These are phyloP conservation scores for Kluyveromyces siamensis DNA, from an alignment of 805 yeast species.

Conservation along the genomic window DNA sequence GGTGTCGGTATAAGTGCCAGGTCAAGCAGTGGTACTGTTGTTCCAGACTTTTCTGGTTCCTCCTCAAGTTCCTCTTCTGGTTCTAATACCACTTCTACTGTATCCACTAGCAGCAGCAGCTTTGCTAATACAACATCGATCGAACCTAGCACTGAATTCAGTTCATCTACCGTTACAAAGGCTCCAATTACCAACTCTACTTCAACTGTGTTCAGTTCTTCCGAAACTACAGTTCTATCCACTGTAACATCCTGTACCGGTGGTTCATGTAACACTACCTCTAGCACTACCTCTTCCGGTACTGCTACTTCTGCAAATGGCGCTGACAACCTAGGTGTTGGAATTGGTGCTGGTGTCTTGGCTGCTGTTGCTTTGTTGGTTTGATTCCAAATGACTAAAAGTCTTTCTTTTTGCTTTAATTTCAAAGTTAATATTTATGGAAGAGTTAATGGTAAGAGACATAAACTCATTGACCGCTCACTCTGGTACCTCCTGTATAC, in stretches of 20 bases:
- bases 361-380: conserved; percentile 12
- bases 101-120: background rate
- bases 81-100: background rate
- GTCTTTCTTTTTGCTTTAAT: too few relatives aligned
- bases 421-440: too few relatives aligned
- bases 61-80: background rate
- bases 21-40: conserved; percentile 9
- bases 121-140: background rate
- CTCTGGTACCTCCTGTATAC: too few relatives aligned
- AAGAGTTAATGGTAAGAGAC: too few relatives aligned
- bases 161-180: background rate
- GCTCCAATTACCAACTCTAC: background rate
- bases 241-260: background rate
- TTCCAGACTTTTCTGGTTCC: conserved; percentile 13
- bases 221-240: background rate
- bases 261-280: background rate
- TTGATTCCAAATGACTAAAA: background rate
- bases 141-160: background rate
- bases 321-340: background rate
- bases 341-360: conserved; percentile 10
- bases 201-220: background rate
- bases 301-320: background rate
- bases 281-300: background rate
- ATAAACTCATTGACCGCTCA: too few relatives aligned
- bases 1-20: conserved; percentile 15